A percentile compares a stretch with the other conserved stretches of the same genome.
Conservation (phyloP, 139 green algal species). For the Chlorella vulgaris region DNA sequence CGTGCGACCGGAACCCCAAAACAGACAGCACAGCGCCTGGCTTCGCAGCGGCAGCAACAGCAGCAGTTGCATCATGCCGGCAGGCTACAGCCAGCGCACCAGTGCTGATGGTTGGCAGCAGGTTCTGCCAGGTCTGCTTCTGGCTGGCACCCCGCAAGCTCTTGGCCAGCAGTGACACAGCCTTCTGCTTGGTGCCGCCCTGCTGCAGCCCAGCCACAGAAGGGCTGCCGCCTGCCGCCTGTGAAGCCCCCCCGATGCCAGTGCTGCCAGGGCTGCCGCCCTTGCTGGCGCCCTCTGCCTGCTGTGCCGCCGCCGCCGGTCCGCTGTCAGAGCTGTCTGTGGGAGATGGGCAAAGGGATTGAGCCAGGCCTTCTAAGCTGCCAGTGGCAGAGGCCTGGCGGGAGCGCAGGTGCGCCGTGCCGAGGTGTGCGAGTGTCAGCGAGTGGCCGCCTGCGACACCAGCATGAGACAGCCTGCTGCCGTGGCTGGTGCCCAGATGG, state of each 20-base stretch:
- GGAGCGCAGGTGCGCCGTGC: background rate
- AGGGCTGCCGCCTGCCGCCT: background rate
- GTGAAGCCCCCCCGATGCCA: background rate
- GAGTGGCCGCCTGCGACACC: background rate
- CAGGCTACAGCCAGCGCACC: too few species aligned
- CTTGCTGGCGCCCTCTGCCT: too few species aligned
- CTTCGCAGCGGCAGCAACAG: too few species aligned
- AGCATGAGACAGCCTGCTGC: background rate
- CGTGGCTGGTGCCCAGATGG: background rate
- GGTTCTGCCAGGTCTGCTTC: conserved; percentile 9
- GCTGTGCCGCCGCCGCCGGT: background rate
- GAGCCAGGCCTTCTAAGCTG: background rate
- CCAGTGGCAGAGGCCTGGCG: background rate
- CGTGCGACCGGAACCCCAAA: too few species aligned
- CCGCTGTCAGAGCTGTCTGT: background rate
- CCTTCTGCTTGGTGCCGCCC: background rate
- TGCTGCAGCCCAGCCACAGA: background rate
- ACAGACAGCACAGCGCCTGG: too few species aligned
- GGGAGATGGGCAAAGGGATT: background rate
- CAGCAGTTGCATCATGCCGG: too few species aligned
- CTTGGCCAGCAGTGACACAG: conserved; percentile 23
- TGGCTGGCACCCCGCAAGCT: conserved; percentile 17
- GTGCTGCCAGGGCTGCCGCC: background rate
- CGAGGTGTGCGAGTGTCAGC: background rate
- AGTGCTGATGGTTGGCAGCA: conserved; percentile 15